Conservation (phyloP, 192 early-diverging fungal species). For the Helicostylum pulchrum region DNA sequence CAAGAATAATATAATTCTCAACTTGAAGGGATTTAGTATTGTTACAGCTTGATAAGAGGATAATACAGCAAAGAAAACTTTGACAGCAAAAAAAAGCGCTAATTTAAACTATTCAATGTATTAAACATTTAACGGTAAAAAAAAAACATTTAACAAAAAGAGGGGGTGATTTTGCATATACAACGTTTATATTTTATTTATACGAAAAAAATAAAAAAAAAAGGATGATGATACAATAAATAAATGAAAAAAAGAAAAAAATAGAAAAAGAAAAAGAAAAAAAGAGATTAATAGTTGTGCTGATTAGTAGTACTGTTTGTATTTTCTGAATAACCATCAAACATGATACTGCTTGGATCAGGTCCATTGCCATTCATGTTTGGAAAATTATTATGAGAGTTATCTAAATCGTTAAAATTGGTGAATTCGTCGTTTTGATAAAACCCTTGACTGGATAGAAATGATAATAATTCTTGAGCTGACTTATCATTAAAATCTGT, state of each 20-base stretch:
- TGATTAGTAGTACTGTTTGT: background rate
- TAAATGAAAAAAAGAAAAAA: background rate
- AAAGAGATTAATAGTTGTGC: background rate
- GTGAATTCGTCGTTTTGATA: slow-evolving; percentile 4
- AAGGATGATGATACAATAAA: background rate
- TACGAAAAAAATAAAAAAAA: background rate
- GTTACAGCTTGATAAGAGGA: too few species aligned
- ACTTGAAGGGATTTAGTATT: too few species aligned
- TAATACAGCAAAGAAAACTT: too few species aligned
- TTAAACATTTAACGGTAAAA: too few species aligned
- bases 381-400: too few species aligned
- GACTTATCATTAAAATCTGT: background rate
- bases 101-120: too few species aligned
- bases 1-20: too few species aligned
- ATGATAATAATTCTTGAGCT: slow-evolving; percentile 12
- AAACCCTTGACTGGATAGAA: slow-evolving; percentile 6
- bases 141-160: too few species aligned
- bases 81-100: too few species aligned
- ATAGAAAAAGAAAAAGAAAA: background rate
- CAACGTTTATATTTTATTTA: background rate
- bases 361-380: slow-evolving; percentile 1
- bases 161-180: too few species aligned
- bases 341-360: slow-evolving; percentile 10
- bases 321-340: background rate
- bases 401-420: too few species aligned